Conservation (phyloP, 169 alveolate genomes). For the Neospora caninum region DNA sequence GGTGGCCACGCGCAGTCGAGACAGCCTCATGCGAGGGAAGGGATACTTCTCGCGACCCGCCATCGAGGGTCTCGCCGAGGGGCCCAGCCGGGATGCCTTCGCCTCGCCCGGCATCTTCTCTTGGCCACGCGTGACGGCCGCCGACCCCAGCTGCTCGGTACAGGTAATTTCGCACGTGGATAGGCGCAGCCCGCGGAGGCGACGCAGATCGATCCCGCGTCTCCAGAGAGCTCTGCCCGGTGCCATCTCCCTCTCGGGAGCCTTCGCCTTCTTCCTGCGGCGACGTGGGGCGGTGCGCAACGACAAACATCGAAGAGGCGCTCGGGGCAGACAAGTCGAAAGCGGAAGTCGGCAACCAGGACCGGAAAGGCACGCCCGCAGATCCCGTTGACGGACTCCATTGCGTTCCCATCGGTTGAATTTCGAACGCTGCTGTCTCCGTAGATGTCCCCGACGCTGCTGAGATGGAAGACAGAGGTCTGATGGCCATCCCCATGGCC, state of each 20-base stretch:
- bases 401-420: not conserved
- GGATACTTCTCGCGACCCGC: not conserved
- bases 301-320: too few relatives aligned
- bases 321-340: too few relatives aligned
- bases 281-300: too few relatives aligned
- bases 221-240: not conserved
- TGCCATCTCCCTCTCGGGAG: not conserved
- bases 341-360: too few relatives aligned
- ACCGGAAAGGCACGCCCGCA: too few relatives aligned
- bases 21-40: not conserved
- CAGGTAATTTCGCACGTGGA: not conserved
- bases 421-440: constrained; percentile 8
- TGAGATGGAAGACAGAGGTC: not conserved
- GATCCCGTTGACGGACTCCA: too few relatives aligned
- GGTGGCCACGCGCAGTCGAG: not conserved
- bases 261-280: too few relatives aligned
- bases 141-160: not conserved
- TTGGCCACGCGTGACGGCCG: not conserved
- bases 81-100: not conserved
- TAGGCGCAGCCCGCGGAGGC: not conserved
- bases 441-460: constrained; percentile 1
- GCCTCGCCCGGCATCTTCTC: not conserved
- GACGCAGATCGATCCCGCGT: not conserved
- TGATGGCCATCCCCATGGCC: not conserved
- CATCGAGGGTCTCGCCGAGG: not conserved